Percentiles rank a stretch among this genome's conserved stretches.
Conservation (phyloP, 495 filamentous ascomycete species). For the Neurospora sp. region DNA sequence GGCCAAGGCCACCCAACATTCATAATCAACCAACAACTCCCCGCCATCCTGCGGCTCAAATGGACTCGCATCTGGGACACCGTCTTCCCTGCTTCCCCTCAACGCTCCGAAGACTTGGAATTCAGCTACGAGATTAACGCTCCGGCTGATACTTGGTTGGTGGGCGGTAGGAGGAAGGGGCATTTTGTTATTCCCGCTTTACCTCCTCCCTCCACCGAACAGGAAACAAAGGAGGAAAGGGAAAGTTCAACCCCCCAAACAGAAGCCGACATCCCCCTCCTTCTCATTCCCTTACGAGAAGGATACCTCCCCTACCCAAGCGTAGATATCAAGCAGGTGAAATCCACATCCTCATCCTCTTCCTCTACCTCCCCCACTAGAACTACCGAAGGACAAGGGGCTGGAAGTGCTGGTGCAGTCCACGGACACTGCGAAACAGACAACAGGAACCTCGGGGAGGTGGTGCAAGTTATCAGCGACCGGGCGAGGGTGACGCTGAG, state of each 20-base stretch:
- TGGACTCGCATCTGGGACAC: conserved; percentile 76
- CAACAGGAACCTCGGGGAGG: conserved; percentile 65
- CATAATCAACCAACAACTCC: conserved; percentile 57
- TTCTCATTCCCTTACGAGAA: conserved; percentile 68
- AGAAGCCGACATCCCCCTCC: conserved; percentile 46
- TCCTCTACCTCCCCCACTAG: not conserved
- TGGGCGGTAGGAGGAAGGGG: conserved; percentile 69
- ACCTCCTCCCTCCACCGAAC: too few species aligned
- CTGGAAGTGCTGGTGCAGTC: not conserved
- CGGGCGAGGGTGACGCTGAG: conserved; percentile 67
- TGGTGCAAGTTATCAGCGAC: conserved; percentile 66
- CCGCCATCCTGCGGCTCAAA: conserved; percentile 58
- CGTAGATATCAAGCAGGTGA: conserved; percentile 61
- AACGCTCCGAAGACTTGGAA: conserved; percentile 45
- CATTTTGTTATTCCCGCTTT: conserved; percentile 53
- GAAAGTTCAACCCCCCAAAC: conserved; percentile 35
- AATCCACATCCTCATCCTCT: not conserved
- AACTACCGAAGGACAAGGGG: not conserved
- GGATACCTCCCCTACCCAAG: conserved; percentile 67
- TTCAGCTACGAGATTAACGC: conserved; percentile 80
- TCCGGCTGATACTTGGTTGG: conserved; percentile 66
- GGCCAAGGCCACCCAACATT: conserved; percentile 29
- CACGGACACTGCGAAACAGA: conserved; percentile 63
- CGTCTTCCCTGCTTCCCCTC: conserved; percentile 18
- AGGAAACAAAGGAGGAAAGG: not conserved